Evolutionary conservation across 768 basidiomycete genomes (phyloP), one percentile per base, ranked within the genome.

Genomic region (Phaffia tasmanica): DNA sequence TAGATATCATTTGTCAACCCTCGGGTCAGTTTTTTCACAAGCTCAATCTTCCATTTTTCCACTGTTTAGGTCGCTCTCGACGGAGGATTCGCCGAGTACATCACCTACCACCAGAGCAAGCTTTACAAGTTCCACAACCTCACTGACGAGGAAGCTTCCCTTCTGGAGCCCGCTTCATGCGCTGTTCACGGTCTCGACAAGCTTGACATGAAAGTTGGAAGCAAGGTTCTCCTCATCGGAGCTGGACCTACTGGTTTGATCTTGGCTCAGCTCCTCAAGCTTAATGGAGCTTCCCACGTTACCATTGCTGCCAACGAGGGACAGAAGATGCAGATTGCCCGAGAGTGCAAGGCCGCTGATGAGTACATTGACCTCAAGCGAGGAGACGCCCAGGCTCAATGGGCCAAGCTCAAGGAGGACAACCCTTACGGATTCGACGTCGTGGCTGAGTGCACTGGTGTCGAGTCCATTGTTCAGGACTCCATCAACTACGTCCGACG

Each of bases 171-270:
- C 50, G 88, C 89, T 3, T 86, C 90, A 6, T 94, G 90, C 71
- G 91, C 91, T 42, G 83, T 94, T 60, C 90, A 94, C 75, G 90
- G 90, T 7, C 84, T 92, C 69, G 90, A 94, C 77, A 89, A 89
- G 75, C 83, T 94, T 65, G 82, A 80, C 65, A 85, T 88, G 1
- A 83, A 85, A 3, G 87, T 91, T 67, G 90, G 90, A 30, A 79
- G 87, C 50, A 88, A 91, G 59, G 89, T 87, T 23, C 83, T 94
- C 62, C 79, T 93, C 47, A 81, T 92, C 56, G 90, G 90, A 60
- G 87, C 90, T n/a, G 90, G 90, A 16, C 89, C 90, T 0, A 93
- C 90, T 4, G 87, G 90, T n/a, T 81, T 93, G 47, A 88, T 92
- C 69, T 83, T 94, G 55, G 85, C 89, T 0, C 90, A 93, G 75